These are phyloP conservation scores for Cucurbita argyrosperma DNA, from an alignment of 306 rosid species.

Conservation along the genomic window DNA sequence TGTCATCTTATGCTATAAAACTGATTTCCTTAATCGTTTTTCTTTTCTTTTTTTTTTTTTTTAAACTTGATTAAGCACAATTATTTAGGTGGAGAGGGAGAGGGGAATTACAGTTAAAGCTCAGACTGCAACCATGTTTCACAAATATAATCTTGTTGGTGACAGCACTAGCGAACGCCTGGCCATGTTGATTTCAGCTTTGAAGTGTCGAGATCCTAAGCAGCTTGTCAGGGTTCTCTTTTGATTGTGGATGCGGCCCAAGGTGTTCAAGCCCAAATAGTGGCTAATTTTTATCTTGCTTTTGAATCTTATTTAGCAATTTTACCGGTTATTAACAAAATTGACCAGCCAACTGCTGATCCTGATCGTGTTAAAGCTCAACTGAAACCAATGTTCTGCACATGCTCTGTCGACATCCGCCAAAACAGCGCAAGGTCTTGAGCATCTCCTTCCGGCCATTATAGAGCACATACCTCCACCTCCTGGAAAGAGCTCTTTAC, in stretches of 20 bases:
- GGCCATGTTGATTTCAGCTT: slow-evolving; percentile 92
- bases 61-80: slow-evolving; percentile 7
- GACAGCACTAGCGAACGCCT: slow-evolving; percentile 29
- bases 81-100: slow-evolving; percentile 72
- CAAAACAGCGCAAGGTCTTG: slow-evolving; percentile 88
- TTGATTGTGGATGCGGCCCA: slow-evolving; percentile 89
- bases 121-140: slow-evolving; percentile 94
- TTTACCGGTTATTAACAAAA: slow-evolving; percentile 74
- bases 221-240: slow-evolving; percentile 93
- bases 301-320: slow-evolving; percentile 62
- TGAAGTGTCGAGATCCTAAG: slow-evolving; percentile 85
- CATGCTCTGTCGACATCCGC: slow-evolving; percentile 86
- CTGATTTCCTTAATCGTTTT: not conserved
- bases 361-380: slow-evolving; percentile 80
- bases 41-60: not conserved
- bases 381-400: slow-evolving; percentile 64
- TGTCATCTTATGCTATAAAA: not conserved
- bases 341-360: slow-evolving; percentile 91
- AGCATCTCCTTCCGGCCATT: slow-evolving; percentile 81
- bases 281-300: slow-evolving; percentile 87
- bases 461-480: slow-evolving; percentile 74
- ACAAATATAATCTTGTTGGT: slow-evolving; percentile 24
- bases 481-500: slow-evolving; percentile 43
- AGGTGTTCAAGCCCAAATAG: slow-evolving; percentile 95
- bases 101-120: slow-evolving; percentile 94